Conservation (phyloP, 768 basidiomycete species). For the Suillus tomentosus region DNA sequence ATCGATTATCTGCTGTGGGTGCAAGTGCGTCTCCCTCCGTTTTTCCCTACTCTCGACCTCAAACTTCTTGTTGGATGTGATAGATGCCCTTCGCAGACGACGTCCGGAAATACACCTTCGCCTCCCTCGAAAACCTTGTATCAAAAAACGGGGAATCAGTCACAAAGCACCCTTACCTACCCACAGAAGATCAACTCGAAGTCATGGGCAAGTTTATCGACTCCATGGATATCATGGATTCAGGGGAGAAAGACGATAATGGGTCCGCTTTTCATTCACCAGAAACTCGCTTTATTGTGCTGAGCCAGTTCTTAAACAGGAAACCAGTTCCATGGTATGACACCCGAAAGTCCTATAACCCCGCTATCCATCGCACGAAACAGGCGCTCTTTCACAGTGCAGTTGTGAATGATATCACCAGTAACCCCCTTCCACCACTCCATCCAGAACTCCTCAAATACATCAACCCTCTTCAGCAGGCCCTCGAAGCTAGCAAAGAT, state of each 20-base stretch:
- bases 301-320: slow-evolving; percentile 38
- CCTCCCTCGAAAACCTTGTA: slow-evolving; percentile 71
- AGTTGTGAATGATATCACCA: slow-evolving; percentile 69
- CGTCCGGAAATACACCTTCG: slow-evolving; percentile 83
- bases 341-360: slow-evolving; percentile 78
- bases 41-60: background rate
- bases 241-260: slow-evolving; percentile 73
- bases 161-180: slow-evolving; percentile 78
- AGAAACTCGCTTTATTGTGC: slow-evolving; percentile 4
- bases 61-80: slow-evolving; percentile 3
- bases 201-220: slow-evolving; percentile 91
- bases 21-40: slow-evolving; percentile 51
- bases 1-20: slow-evolving; percentile 85
- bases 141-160: slow-evolving; percentile 76
- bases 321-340: slow-evolving; percentile 75
- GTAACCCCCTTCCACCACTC: slow-evolving; percentile 79
- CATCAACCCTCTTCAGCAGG: slow-evolving; percentile 72
- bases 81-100: slow-evolving; percentile 98
- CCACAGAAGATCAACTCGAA: slow-evolving; percentile 72
- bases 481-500: slow-evolving; percentile 59
- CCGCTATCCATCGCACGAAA: slow-evolving; percentile 86
- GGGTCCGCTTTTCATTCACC: slow-evolving; percentile 49
- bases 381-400: slow-evolving; percentile 93
- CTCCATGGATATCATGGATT: slow-evolving; percentile 82
- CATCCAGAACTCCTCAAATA: slow-evolving; percentile 86